Base-by-base conservation (phyloP, 1,284 basidiomycete species). In the Microbotryum violaceum region DNA sequence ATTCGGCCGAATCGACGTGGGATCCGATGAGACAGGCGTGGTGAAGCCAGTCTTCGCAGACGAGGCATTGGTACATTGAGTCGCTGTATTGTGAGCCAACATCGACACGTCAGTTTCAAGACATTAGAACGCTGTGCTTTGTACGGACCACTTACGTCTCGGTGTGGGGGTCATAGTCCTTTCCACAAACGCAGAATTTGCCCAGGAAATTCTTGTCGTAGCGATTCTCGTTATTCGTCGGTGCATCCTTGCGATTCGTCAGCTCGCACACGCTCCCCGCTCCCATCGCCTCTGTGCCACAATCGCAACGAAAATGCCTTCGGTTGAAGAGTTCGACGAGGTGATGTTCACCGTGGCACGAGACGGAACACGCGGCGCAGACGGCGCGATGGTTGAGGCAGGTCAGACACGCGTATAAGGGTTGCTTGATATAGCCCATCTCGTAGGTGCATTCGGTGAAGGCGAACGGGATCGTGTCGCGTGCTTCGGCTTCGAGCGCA, bases 31-130 rank as follows among this genome's bases (percentile, higher is more conserved):
- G 33, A 70, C 74, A 77, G 46, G 69, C 70, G 60, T 75, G 72
- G 64, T 77, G 77, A 2, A 73, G 65, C 77, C 77, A 78, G 54
- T 77, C 75, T 62, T 77, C 75, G 68, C 77, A 77, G 7, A 72
- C 70, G 25, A 77, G 61, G 55, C 76, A 76, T 58, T 77, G 75
- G 58, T 72, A 74, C 75, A 76, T 76, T 25, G 56, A 57, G 45
- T 65, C 63, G 44, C 62, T 63, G 9, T 16, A 10, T 29, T 23
- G 8, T 14, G 25, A 31, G 6, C 37, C 27, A 20, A 0, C 20
- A 46, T 4, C 21, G 12, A 4, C 14, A 23, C 4, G 31, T 29
- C 23, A 47, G 27, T n/a, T 23, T 16, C 21, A 23, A 20, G 4
- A 21, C 53, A 20, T 2, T 1, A 3, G 33, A 5, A 44, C 18